Evolutionary conservation across 495 filamentous ascomycete species (phyloP).

Genomic region (Mytilinidion resinicola): DNA sequence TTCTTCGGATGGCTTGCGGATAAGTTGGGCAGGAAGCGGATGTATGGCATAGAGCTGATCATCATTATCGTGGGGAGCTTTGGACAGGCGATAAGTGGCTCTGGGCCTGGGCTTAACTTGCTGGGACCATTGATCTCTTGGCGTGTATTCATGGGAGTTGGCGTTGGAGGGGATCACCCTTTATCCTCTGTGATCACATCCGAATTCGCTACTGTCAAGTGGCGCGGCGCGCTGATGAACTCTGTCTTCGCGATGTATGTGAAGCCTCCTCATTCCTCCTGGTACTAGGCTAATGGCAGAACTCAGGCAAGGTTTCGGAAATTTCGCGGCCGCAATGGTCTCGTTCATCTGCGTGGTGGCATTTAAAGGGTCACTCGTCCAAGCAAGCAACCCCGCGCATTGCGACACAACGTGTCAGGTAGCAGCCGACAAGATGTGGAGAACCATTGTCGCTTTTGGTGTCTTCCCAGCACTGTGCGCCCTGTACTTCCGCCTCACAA

Average conservation of each 20-base stretch:
- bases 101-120: neutral
- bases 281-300: neutral
- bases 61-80: neutral
- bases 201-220: neutral
- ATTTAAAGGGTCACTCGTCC: neutral
- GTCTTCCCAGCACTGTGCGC: neutral
- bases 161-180: neutral
- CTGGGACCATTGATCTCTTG: neutral
- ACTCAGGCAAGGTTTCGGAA: neutral
- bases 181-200: neutral
- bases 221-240: neutral
- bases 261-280: neutral
- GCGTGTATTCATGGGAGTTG: neutral
- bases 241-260: neutral
- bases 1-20: neutral
- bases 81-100: neutral
- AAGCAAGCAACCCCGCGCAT: neutral
- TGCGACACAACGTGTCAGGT: too few species aligned
- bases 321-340: neutral
- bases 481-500: neutral
- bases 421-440: neutral
- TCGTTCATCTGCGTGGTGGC: neutral
- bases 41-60: neutral
- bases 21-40: neutral
- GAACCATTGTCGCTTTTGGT: neutral